A percentile compares a stretch with the other conserved stretches of the same genome.
Evolutionary conservation across 768 basidiomycete genomes (phyloP).

Genomic region (Termitomyces sp.): DNA sequence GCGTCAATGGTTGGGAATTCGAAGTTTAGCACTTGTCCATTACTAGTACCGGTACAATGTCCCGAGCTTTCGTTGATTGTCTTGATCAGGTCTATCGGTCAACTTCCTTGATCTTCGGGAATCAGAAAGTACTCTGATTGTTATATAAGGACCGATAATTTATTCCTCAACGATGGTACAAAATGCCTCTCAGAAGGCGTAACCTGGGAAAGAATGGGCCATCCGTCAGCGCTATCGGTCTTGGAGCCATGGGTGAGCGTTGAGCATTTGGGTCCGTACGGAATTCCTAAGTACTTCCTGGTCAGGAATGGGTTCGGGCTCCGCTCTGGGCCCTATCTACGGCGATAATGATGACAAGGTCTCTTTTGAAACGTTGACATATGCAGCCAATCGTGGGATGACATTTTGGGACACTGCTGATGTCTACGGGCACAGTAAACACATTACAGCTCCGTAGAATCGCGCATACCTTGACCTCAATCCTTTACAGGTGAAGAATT

Average conservation of each 20-base stretch:
- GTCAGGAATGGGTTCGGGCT: neutral
- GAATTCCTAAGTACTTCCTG: neutral
- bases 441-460: neutral
- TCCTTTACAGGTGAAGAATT: constrained; percentile 11
- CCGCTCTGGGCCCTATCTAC: constrained; percentile 28
- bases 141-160: too few relatives aligned
- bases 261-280: neutral
- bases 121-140: too few relatives aligned
- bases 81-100: too few relatives aligned
- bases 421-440: constrained; percentile 39
- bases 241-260: constrained; percentile 26
- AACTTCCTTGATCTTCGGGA: too few relatives aligned
- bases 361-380: constrained; percentile 19
- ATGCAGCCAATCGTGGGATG: constrained; percentile 23
- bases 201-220: constrained; percentile 27
- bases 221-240: constrained; percentile 25
- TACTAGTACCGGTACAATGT: too few relatives aligned
- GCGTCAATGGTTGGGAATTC: too few relatives aligned
- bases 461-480: neutral
- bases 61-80: too few relatives aligned
- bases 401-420: constrained; percentile 52
- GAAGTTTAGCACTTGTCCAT: too few relatives aligned
- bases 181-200: constrained; percentile 18
- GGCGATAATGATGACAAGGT: constrained; percentile 22
- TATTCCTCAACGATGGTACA: too few relatives aligned